These are phyloP conservation scores for Bertia moriformis DNA, from an alignment of 2,329 filamentous ascomycete genomes.

Conservation along the genomic window DNA sequence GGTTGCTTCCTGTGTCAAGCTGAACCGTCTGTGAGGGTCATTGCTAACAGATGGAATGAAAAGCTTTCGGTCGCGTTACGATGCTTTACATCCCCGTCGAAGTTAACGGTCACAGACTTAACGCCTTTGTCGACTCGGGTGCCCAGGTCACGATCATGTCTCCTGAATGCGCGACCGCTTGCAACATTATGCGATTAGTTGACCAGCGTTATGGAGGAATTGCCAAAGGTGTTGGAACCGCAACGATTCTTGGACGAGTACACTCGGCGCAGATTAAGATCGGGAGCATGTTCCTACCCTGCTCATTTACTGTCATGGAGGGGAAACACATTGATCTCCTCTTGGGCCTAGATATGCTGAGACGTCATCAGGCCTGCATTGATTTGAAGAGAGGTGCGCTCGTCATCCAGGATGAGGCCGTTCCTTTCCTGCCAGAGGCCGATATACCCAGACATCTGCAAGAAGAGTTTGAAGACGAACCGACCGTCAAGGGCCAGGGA, in stretches of 20 bases:
- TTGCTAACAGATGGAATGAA: slow-evolving; percentile 1
- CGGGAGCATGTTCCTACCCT: slow-evolving; percentile 71
- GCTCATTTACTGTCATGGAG: slow-evolving; percentile 98
- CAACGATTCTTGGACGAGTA: slow-evolving; percentile 84
- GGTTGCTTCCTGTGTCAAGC: neutral
- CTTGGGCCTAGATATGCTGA: slow-evolving; percentile 90
- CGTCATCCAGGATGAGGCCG: slow-evolving; percentile 74
- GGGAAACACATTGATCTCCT: slow-evolving; percentile 90
- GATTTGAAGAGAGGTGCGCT: slow-evolving; percentile 75
- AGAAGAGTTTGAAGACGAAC: slow-evolving; percentile 61
- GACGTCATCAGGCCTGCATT: slow-evolving; percentile 84
- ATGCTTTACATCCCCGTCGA: slow-evolving; percentile 94
- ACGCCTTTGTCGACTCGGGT: slow-evolving; percentile 92
- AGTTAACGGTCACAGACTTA: slow-evolving; percentile 83
- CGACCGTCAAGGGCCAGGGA: slow-evolving; percentile 68
- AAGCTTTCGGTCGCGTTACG: slow-evolving; percentile 85
- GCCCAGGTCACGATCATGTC: slow-evolving; percentile 99
- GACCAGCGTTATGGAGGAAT: slow-evolving; percentile 86
- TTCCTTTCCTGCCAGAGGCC: slow-evolving; percentile 79
- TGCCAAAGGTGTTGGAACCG: slow-evolving; percentile 84
- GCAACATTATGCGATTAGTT: slow-evolving; percentile 90
- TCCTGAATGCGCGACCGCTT: slow-evolving; percentile 74
- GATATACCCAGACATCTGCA: slow-evolving; percentile 82
- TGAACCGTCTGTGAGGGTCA: slow-evolving; percentile 1
- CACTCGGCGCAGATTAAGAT: slow-evolving; percentile 93